phyloP scores from a whole-genome alignment of 169 alveolate species.

The Cryptosporidium canis region DNA sequence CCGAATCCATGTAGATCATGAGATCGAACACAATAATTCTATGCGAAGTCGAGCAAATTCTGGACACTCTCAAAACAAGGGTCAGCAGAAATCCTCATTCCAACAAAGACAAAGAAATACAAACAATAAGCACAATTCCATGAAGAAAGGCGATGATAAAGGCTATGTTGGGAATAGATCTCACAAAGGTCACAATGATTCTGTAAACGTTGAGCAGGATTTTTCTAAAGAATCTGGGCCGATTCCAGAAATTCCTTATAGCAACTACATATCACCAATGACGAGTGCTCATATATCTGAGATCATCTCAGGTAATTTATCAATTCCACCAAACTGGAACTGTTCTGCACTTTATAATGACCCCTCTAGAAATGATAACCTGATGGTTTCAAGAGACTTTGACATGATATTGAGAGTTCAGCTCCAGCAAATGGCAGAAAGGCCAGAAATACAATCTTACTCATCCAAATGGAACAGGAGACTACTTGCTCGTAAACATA shows the following conservation, averaged over 20 bases:
- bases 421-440: conserved; percentile 72
- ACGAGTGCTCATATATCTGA: conserved; percentile 29
- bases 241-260: conserved; percentile 21
- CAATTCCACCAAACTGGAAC: conserved; percentile 12
- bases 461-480: conserved; percentile 69
- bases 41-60: conserved; percentile 1
- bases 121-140: background rate
- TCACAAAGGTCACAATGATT: background rate
- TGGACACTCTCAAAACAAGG: background rate
- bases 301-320: conserved; percentile 4
- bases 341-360: background rate
- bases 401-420: conserved; percentile 59
- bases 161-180: conserved; percentile 2
- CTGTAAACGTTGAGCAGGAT: background rate
- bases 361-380: background rate
- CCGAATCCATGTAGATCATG: background rate
- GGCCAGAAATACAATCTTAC: conserved; percentile 71
- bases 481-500: conserved; percentile 53
- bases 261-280: conserved; percentile 25
- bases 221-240: background rate
- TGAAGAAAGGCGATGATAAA: background rate
- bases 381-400: conserved; percentile 63
- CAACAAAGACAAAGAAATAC: background rate
- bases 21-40: background rate
- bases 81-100: background rate